Percentiles rank a stretch among this genome's conserved stretches.
These are phyloP conservation scores for Vitis hybrid DNA, from an alignment of 177 flowering plant species.

Conservation along the genomic window DNA sequence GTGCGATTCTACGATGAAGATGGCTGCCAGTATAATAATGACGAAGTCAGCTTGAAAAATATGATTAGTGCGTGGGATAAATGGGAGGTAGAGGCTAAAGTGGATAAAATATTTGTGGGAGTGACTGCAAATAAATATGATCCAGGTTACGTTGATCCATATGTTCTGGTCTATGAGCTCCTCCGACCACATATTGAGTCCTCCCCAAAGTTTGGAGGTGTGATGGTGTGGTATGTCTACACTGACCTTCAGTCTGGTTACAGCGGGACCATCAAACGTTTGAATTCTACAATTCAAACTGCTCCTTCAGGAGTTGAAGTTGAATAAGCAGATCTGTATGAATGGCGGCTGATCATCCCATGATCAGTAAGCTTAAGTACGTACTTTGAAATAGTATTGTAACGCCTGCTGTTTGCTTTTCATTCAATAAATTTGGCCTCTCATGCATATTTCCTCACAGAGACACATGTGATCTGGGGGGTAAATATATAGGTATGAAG, in stretches of 20 bases:
- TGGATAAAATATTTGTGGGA: slow-evolving; percentile 2
- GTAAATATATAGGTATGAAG: no score
- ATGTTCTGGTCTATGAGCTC: background rate
- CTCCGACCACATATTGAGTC: background rate
- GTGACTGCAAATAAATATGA: background rate
- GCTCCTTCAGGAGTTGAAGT: no score
- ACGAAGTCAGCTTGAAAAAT: no score
- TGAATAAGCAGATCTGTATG: no score
- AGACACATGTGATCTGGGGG: no score
- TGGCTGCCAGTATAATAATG: background rate
- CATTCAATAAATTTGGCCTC: no score
- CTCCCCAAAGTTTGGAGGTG: slow-evolving; percentile 15
- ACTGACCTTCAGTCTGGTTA: background rate
- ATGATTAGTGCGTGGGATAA: slow-evolving; percentile 2
- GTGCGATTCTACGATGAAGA: slow-evolving; percentile 20
- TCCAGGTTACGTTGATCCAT: background rate
- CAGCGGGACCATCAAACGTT: slow-evolving; percentile 1
- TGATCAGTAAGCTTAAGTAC: no score
- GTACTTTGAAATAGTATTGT: no score
- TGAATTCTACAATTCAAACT: background rate
- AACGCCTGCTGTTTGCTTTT: no score
- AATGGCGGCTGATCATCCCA: no score
- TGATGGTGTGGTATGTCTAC: slow-evolving; percentile 11
- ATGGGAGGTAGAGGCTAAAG: background rate
- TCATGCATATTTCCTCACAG: no score